A percentile compares a stretch with the other conserved stretches of the same genome.
phyloP scores from a whole-genome alignment of 495 filamentous ascomycete species.

The Trichoderma reesei region DNA sequence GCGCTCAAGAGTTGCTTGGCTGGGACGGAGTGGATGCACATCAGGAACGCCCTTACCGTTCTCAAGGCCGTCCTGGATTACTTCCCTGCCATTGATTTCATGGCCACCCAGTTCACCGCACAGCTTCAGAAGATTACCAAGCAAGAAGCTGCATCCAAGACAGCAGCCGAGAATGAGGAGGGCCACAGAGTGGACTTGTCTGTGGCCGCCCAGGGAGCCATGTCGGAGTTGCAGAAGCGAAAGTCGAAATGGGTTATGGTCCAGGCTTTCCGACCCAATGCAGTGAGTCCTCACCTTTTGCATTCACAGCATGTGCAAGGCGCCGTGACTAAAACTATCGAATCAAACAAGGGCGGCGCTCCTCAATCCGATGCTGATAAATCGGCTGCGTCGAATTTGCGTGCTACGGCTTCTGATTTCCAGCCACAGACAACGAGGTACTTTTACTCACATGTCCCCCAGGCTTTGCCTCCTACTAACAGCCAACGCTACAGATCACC shows the following conservation, averaged over 20 bases:
- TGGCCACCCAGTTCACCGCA: conserved; percentile 60
- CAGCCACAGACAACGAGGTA: conserved; percentile 26
- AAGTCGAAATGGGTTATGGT: conserved; percentile 78
- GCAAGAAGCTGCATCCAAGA: conserved; percentile 50
- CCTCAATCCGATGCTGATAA: conserved; percentile 26
- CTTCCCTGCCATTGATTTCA: conserved; percentile 85
- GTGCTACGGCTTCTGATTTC: conserved; percentile 37
- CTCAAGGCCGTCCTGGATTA: conserved; percentile 66
- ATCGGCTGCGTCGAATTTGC: conserved; percentile 21
- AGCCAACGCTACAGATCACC: conserved; percentile 22
- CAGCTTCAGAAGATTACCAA: conserved; percentile 63
- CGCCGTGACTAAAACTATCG: conserved; percentile 21
- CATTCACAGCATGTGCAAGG: not conserved
- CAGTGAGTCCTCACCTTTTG: conserved; percentile 25
- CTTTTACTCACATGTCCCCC: conserved; percentile 10
- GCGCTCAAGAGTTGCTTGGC: conserved; percentile 72
- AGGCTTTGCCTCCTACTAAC: not conserved
- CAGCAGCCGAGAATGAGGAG: conserved; percentile 56
- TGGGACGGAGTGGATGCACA: conserved; percentile 91
- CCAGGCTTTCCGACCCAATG: conserved; percentile 57
- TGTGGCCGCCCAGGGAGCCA: conserved; percentile 74
- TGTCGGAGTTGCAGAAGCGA: conserved; percentile 69
- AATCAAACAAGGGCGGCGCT: conserved; percentile 26
- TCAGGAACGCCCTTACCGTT: conserved; percentile 89
- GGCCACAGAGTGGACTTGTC: conserved; percentile 72